A percentile compares a stretch with the other conserved stretches of the same genome.
Evolutionary conservation across 192 early-diverging fungal species (phyloP).

Genomic region (Piromyces finnis): DNA sequence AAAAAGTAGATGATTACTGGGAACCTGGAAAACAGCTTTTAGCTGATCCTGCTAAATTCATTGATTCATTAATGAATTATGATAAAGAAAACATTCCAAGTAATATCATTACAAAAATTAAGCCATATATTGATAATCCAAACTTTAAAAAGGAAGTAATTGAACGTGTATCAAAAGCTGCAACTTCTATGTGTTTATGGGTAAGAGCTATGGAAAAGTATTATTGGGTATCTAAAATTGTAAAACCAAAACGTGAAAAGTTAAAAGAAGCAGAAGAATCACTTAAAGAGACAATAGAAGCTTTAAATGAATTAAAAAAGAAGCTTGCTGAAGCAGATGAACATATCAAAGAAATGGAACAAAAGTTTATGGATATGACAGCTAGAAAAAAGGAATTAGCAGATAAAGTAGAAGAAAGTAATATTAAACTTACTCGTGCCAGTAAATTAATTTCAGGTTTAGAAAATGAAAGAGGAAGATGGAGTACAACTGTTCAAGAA

Average conservation of each 20-base stretch:
- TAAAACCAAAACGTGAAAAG: constrained; percentile 23
- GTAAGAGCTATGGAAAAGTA: constrained; percentile 41
- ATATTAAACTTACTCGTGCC: constrained; percentile 20
- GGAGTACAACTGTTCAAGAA: constrained; percentile 28
- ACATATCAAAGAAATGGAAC: constrained; percentile 32
- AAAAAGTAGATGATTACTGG: constrained; percentile 37
- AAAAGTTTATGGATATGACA: constrained; percentile 28
- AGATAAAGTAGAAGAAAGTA: constrained; percentile 46
- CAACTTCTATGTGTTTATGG: constrained; percentile 42
- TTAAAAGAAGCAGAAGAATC: constrained; percentile 33
- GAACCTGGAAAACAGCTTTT: constrained; percentile 1
- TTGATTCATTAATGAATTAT: constrained; percentile 34
- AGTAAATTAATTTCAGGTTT: constrained; percentile 33
- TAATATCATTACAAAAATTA: constrained; percentile 24
- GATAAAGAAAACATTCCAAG: constrained; percentile 41
- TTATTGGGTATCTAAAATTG: constrained; percentile 33
- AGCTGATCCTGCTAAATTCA: constrained; percentile 26
- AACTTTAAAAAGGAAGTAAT: constrained; percentile 31
- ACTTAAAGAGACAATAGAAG: constrained; percentile 21
- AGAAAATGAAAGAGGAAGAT: constrained; percentile 39
- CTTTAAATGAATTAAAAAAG: constrained; percentile 28
- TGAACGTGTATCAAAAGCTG: constrained; percentile 28
- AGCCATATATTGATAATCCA: constrained; percentile 39
- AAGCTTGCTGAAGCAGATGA: constrained; percentile 30
- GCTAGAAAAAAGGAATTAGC: constrained; percentile 23